These are phyloP conservation scores for Penicillium fimorum DNA, from an alignment of 495 filamentous ascomycete species.

Conservation along the genomic window DNA sequence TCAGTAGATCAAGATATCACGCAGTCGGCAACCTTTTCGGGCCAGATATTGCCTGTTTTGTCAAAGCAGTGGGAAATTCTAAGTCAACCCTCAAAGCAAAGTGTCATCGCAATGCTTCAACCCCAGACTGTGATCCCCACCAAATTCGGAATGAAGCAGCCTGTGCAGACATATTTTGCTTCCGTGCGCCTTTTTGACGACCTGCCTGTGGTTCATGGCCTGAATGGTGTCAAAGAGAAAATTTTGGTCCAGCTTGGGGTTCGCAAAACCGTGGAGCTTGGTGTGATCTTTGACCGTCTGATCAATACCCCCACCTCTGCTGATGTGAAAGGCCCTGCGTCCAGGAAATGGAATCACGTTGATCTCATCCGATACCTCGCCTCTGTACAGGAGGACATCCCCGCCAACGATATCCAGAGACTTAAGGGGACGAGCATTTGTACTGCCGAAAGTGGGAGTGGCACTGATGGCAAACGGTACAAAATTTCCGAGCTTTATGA, in stretches of 20 bases:
- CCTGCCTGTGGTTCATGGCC: conserved; percentile 72
- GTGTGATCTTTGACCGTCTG: conserved; percentile 86
- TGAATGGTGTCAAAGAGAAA: conserved; percentile 82
- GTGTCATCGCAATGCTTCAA: conserved; percentile 59
- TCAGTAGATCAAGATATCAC: conserved; percentile 60
- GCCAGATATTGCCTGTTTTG: conserved; percentile 70
- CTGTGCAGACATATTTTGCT: conserved; percentile 86
- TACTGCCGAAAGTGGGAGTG: conserved; percentile 61
- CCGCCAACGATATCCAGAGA: conserved; percentile 73
- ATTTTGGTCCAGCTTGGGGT: conserved; percentile 77
- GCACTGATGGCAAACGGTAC: conserved; percentile 54
- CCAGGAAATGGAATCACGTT: conserved; percentile 79
- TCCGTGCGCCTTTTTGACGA: conserved; percentile 92
- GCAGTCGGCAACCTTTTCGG: conserved; percentile 69
- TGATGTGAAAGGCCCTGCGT: conserved; percentile 37
- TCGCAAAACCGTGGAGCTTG: conserved; percentile 82
- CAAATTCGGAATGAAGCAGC: conserved; percentile 83
- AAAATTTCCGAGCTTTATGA: conserved; percentile 83
- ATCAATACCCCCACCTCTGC: conserved; percentile 52
- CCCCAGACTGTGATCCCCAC: conserved; percentile 81
- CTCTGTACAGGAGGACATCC: conserved; percentile 88
- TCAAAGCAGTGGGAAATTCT: conserved; percentile 87
- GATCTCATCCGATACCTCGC: conserved; percentile 92
- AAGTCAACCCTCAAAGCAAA: conserved; percentile 60
- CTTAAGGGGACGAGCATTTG: conserved; percentile 77